phyloP scores from a whole-genome alignment of 2,329 filamentous ascomycete genomes.

The Monosporascus sp. region DNA sequence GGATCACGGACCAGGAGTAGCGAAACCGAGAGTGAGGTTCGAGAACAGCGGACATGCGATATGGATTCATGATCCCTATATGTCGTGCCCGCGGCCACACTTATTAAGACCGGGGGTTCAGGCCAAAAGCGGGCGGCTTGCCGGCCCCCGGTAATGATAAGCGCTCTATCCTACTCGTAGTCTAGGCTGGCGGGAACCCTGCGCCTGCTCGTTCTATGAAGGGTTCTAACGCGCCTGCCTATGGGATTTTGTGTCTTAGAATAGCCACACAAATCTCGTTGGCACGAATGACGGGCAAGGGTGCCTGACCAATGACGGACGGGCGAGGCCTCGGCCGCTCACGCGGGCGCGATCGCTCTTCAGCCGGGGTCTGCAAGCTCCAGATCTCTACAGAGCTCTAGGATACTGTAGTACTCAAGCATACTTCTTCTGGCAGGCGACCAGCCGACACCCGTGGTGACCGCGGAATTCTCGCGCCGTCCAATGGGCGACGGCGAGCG shows the following conservation, averaged over 20 bases:
- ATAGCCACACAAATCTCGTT: neutral
- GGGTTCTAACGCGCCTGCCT: neutral
- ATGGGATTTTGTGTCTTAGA: neutral
- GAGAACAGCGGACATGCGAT: neutral
- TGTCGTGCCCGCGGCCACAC: neutral
- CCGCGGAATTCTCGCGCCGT: neutral
- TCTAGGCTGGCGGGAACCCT: neutral
- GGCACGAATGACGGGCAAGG: neutral
- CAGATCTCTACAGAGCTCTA: too few relatives aligned
- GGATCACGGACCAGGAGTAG: neutral
- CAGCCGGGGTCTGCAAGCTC: neutral
- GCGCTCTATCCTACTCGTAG: neutral
- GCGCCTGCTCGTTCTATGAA: neutral
- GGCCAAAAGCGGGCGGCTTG: neutral
- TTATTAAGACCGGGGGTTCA: too few relatives aligned
- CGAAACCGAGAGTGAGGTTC: neutral
- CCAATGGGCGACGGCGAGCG: neutral
- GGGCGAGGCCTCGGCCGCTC: neutral
- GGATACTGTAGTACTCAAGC: too few relatives aligned
- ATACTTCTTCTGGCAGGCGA: neutral
- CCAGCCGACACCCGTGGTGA: neutral
- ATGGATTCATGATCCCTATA: neutral
- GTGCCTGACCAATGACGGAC: neutral
- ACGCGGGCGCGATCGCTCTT: neutral
- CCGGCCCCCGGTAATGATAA: neutral